A percentile compares a stretch with the other conserved stretches of the same genome.
Evolutionary conservation across 164 flowering plant species (phyloP).

Genomic region (Vitis riparia): DNA sequence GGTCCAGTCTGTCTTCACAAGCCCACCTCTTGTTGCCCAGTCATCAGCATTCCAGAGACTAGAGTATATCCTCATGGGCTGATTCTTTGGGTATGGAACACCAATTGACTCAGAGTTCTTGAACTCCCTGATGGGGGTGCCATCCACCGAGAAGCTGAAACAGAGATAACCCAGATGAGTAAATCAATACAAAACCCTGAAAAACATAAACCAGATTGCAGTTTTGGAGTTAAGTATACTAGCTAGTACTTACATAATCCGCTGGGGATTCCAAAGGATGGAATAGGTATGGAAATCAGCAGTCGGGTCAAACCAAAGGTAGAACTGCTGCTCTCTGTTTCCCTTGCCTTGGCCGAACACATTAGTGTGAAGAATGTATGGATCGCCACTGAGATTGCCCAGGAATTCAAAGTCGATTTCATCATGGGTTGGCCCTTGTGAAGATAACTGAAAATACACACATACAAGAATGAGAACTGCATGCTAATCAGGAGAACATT

Average conservation of each 20-base stretch:
- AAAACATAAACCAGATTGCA: neutral
- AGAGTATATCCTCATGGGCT: constrained; percentile 37
- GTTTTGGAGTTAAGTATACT: neutral
- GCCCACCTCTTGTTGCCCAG: constrained; percentile 43
- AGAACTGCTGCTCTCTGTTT: constrained; percentile 51
- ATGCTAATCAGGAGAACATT: neutral
- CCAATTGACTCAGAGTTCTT: constrained; percentile 30
- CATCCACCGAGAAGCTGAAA: constrained; percentile 37
- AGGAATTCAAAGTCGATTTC: constrained; percentile 36
- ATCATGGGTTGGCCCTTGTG: constrained; percentile 30
- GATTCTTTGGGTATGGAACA: constrained; percentile 27
- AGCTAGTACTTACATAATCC: constrained; percentile 26
- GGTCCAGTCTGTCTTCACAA: constrained; percentile 39
- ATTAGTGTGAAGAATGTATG: constrained; percentile 51
- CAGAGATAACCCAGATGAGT: neutral
- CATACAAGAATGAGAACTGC: neutral
- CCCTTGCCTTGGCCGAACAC: constrained; percentile 48
- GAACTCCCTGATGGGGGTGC: constrained; percentile 40
- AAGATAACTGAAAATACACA: constrained; percentile 19
- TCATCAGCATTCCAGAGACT: constrained; percentile 45
- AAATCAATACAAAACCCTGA: neutral
- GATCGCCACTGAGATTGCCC: constrained; percentile 45
- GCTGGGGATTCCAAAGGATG: constrained; percentile 31
- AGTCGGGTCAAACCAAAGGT: constrained; percentile 66
- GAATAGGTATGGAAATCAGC: constrained; percentile 46